Conservation (phyloP, 2,329 filamentous ascomycete species). For the Aspergillus tamarii region DNA sequence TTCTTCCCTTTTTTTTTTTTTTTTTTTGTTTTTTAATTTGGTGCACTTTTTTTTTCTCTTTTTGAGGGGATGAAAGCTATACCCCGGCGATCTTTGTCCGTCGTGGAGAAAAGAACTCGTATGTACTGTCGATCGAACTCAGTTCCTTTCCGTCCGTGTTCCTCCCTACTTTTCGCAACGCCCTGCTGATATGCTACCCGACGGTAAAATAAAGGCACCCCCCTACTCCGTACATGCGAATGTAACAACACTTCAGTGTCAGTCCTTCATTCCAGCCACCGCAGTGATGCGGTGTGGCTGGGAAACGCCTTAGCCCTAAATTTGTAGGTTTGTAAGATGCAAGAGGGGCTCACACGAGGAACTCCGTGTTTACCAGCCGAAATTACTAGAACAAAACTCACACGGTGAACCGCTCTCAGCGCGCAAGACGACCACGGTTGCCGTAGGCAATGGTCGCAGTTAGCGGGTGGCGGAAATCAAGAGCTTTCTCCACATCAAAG, state of each 20-base stretch:
- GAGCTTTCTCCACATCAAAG: constrained; percentile 7
- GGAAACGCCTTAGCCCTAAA: background rate
- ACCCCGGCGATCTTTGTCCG: background rate
- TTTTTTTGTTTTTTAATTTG: background rate
- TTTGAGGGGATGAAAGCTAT: background rate
- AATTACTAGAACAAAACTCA: background rate
- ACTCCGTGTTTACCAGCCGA: background rate
- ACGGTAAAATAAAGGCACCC: background rate
- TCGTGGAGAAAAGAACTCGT: background rate
- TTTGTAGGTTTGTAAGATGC: background rate
- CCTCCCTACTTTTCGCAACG: background rate
- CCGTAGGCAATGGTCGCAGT: constrained; percentile 1
- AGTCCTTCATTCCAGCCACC: background rate
- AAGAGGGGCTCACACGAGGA: background rate
- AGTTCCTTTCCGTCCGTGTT: background rate
- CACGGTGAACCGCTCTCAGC: background rate
- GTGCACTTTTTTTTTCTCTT: too few relatives aligned
- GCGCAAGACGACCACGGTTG: background rate
- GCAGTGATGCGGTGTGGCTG: background rate
- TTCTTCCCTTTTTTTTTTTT: background rate
- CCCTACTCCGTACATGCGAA: background rate
- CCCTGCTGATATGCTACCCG: background rate
- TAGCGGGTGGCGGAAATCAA: constrained; percentile 15
- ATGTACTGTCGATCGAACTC: background rate
- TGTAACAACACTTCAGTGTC: background rate